Evolutionary conservation across 2,329 filamentous ascomycete species (phyloP), one percentile per base, ranked within the genome.

Genomic region (Hymenoscyphus salicellus): DNA sequence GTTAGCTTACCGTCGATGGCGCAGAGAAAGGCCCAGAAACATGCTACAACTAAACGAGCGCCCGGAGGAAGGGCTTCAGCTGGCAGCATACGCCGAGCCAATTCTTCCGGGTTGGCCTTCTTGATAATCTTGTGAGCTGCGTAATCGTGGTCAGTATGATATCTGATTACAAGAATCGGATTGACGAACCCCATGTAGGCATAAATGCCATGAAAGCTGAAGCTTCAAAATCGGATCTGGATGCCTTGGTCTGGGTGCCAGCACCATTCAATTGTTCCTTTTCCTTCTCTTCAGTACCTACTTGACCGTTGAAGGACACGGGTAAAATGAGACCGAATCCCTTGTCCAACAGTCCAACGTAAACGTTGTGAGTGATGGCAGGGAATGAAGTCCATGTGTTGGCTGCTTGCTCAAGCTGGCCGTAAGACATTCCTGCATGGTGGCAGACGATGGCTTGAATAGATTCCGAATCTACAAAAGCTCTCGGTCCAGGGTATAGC

Each of bases 121-220:
- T 23, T 46, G 33, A 61, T 61, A 28, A 61, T 61, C 7, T 43
- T 43, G 20, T 61, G 33, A 36, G 49, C 60, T 61, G 5, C 4
- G 26, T 52, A 3, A 14, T 52, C 17, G 46, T 52, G 43, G n/a
- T 60, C 20, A 60, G 41, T 33, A 56, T 33, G 32, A 52, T 33
- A 28, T 49, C 17, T 33, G 17, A 17, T 49, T 16, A 6, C 23
- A 10, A 32, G 28, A n/a, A 17, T 60, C 23, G 8, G 28, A 10
- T 7, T 56, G 16, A 56, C 26, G 17, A 38, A 61, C 60, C 60
- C 46, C 60, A 46, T 33, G n/a, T 23, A 38, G 60, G 60, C 60
- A 61, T 61, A 36, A 61, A 28, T 36, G 60, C 60, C 60, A 61
- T 61, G 30, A 61, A 61, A 14, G 60, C 60, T n/a, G 60, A 61